Evolutionary conservation across 2,329 filamentous ascomycete genomes (phyloP).

Genomic region (Alternaria longipes): DNA sequence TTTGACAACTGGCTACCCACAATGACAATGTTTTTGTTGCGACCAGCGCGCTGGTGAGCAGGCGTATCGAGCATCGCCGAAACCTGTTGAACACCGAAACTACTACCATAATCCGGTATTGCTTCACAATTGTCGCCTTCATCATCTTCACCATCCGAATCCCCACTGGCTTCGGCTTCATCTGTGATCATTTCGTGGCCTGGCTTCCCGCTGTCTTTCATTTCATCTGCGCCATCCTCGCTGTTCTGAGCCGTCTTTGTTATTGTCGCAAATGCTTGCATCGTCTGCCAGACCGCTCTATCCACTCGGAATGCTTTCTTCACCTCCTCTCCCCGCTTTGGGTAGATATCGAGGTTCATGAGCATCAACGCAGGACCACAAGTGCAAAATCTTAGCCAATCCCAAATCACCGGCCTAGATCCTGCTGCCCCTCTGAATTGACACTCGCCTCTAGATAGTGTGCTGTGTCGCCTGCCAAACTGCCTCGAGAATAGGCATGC

Average conservation of each 20-base stretch:
- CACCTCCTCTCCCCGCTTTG: neutral
- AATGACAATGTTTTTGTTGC: no score
- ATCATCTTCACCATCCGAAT: neutral
- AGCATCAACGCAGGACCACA: neutral
- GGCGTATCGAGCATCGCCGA: no score
- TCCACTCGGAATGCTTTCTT: neutral
- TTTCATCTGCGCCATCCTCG: no score
- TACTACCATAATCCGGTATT: no score
- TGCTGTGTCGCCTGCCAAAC: neutral
- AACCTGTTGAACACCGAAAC: no score
- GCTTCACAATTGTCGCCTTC: neutral
- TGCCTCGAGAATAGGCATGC: neutral
- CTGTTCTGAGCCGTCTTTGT: neutral
- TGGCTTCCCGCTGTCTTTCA: no score
- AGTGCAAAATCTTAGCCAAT: neutral
- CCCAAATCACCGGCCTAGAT: neutral
- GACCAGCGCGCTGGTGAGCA: no score
- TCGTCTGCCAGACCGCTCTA: neutral
- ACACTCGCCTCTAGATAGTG: neutral
- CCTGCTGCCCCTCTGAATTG: neutral
- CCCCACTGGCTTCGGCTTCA: no score
- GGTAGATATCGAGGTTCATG: neutral
- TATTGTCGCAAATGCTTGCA: neutral
- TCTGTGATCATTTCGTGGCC: no score
- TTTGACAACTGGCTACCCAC: no score